Evolutionary conservation across 345 rosid species (phyloP), one percentile per base, ranked within the genome.

Genomic region (Cardiospermum halicacabum): DNA sequence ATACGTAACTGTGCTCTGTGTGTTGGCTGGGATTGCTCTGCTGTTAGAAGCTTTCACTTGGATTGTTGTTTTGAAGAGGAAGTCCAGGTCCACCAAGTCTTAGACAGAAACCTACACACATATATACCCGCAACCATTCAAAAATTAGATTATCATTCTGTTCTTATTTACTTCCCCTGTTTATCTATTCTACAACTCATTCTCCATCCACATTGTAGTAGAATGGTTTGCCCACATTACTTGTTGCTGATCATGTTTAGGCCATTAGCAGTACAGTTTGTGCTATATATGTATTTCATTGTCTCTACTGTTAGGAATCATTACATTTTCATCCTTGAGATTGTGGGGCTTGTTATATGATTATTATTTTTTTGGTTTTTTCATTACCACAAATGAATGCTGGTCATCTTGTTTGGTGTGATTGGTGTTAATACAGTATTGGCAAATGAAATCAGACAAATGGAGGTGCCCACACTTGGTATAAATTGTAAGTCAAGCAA

Each of bases 41-140:
- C 55, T 91, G 55, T 66, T 89, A 74, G 97, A 91, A 72, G 72
- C 78, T 0, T 24, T 89, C 28, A 91, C 97, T 39, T 89, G 97
- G 96, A 55, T 81, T 45, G 58, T 87, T 11, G 85, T 89, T 22
- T 60, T 89, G 71, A 84, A 66, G 76, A 86, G 89, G 78, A 84
- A 74, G 68, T 76, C 86, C 1, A 77, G 81, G 60, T 79, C 89
- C 18, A 80, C 81, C 53, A 86, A 82, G 79, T 72, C 84, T 1
- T 80, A 73, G n/a, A n/a, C n/a, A 15, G 82, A 73, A 74, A 32
- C n/a, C n/a, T n/a, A n/a, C n/a, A n/a, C n/a, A n/a, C n/a, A n/a
- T n/a, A n/a, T n/a, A n/a, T n/a, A n/a, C n/a, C n/a, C n/a, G n/a
- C n/a, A n/a, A n/a, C n/a, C n/a, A n/a, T n/a, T n/a, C n/a, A n/a